Evolutionary conservation across 192 early-diverging fungal species (phyloP).

Genomic region (Coemansia sp.): DNA sequence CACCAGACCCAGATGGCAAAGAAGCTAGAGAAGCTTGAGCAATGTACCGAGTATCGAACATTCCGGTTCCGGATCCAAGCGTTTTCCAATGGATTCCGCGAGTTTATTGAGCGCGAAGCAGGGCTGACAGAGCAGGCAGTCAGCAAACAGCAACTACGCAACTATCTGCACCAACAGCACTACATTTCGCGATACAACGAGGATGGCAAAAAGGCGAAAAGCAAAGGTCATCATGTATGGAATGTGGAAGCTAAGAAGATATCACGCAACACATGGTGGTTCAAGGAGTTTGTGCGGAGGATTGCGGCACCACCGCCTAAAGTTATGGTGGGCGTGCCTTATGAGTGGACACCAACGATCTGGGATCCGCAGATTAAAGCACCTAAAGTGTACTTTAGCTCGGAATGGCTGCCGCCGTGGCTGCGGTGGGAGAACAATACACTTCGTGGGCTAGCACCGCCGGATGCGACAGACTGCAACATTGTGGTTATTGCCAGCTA

Average conservation of each 20-base stretch:
- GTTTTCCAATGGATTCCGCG: conserved; percentile 73
- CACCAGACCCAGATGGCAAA: conserved; percentile 78
- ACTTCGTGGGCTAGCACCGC: conserved; percentile 61
- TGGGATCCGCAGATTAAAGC: conserved; percentile 76
- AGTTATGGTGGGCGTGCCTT: conserved; percentile 61
- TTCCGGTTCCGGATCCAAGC: conserved; percentile 84
- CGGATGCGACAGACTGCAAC: conserved; percentile 57
- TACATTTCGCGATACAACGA: conserved; percentile 81
- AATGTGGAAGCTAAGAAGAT: conserved; percentile 78
- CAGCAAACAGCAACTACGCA: conserved; percentile 64
- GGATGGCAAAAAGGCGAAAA: conserved; percentile 75
- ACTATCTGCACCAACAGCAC: conserved; percentile 69
- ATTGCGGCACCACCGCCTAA: conserved; percentile 69
- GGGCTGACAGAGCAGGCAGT: conserved; percentile 66
- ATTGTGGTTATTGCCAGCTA: conserved; percentile 68
- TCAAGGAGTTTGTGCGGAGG: conserved; percentile 67
- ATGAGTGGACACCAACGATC: conserved; percentile 65
- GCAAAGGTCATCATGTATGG: conserved; percentile 79
- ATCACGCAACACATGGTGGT: conserved; percentile 64
- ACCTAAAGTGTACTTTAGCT: conserved; percentile 69
- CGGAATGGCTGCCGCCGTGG: conserved; percentile 69
- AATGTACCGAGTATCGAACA: conserved; percentile 71
- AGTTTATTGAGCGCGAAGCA: conserved; percentile 58
- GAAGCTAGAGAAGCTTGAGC: conserved; percentile 68
- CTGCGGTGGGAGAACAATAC: conserved; percentile 72